Conservation (phyloP, 1,284 basidiomycete genomes). For the Sporisorium exsertum region DNA sequence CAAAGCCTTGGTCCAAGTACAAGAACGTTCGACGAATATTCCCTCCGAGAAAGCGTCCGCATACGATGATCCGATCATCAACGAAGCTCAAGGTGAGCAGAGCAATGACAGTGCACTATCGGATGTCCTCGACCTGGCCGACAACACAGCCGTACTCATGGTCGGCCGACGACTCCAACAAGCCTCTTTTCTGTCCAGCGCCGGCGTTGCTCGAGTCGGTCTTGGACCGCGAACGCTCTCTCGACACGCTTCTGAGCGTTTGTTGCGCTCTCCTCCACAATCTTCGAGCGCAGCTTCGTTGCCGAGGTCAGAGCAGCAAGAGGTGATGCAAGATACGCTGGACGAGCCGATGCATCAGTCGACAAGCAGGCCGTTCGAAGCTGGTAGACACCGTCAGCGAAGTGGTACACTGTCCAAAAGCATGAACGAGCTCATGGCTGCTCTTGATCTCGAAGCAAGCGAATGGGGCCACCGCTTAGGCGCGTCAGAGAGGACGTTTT, state of each 20-base stretch:
- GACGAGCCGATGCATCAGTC: neutral
- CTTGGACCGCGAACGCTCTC: constrained; percentile 15
- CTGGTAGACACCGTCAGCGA: constrained; percentile 15
- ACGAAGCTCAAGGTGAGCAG: constrained; percentile 12
- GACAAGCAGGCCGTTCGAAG: neutral
- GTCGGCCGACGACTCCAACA: constrained; percentile 2
- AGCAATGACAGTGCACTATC: constrained; percentile 33
- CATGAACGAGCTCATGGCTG: constrained; percentile 45
- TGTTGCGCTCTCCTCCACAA: neutral
- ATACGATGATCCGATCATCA: neutral
- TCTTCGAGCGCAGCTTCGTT: neutral
- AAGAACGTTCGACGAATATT: neutral
- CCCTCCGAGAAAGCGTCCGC: neutral
- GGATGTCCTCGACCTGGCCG: constrained; percentile 36
- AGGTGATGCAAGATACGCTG: constrained; percentile 2
- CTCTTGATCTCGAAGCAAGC: constrained; percentile 37
- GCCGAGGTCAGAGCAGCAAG: constrained; percentile 5
- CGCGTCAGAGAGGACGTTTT: neutral
- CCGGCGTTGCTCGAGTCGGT: constrained; percentile 24
- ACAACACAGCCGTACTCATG: constrained; percentile 16
- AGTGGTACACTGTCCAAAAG: constrained; percentile 34
- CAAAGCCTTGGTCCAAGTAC: constrained; percentile 6
- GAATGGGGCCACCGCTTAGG: constrained; percentile 17
- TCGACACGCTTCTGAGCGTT: constrained; percentile 7
- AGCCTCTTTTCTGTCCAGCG: neutral